A percentile compares a stretch with the other conserved stretches of the same genome.
phyloP scores from a whole-genome alignment of 129 eudicot genomes.

The Mikania micrantha region DNA sequence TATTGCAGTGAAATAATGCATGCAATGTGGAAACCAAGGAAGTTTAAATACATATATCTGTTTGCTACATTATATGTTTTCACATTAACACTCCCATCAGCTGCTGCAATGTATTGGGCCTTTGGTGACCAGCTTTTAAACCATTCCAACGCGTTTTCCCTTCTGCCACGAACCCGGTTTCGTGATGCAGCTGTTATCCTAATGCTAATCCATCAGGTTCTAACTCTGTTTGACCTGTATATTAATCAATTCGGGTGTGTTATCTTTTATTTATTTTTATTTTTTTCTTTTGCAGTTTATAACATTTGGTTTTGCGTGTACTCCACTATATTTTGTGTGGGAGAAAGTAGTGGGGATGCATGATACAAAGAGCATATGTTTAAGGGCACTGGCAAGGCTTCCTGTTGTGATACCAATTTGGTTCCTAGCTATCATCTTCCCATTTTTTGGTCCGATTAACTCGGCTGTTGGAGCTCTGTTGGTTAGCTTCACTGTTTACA shows the following conservation, averaged over 20 bases:
- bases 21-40: slow-evolving; percentile 93
- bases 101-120: slow-evolving; percentile 83
- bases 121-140: slow-evolving; percentile 74
- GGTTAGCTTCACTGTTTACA: slow-evolving; percentile 85
- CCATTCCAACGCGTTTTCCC: slow-evolving; percentile 70
- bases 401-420: slow-evolving; percentile 89
- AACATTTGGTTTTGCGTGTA: slow-evolving; percentile 93
- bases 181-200: slow-evolving; percentile 71
- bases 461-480: slow-evolving; percentile 83
- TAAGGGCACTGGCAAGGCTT: slow-evolving; percentile 65
- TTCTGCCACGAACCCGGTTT: slow-evolving; percentile 67
- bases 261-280: neutral
- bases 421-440: slow-evolving; percentile 82
- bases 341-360: slow-evolving; percentile 77
- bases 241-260: neutral
- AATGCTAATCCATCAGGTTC: slow-evolving; percentile 86
- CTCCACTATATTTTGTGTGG: slow-evolving; percentile 84
- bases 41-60: slow-evolving; percentile 66
- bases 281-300: slow-evolving; percentile 45
- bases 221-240: neutral
- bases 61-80: slow-evolving; percentile 72
- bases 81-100: slow-evolving; percentile 72
- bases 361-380: slow-evolving; percentile 57
- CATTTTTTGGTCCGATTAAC: slow-evolving; percentile 86
- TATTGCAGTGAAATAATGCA: slow-evolving; percentile 78